Conservation (phyloP, 169 alveolate genomes). For the Blepharisma undulans region DNA sequence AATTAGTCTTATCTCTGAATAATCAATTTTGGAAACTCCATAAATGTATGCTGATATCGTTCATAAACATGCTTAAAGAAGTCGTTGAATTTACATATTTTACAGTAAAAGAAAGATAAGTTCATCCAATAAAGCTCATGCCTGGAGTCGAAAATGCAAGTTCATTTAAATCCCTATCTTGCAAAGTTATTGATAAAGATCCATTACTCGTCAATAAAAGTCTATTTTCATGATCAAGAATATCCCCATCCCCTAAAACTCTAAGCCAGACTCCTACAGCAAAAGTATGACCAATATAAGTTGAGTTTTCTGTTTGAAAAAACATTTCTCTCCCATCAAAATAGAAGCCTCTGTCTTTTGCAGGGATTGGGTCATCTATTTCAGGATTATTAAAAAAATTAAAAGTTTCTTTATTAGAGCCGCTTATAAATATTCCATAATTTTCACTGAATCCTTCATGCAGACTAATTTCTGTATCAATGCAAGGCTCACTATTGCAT, state of each 20-base stretch:
- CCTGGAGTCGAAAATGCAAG: background rate
- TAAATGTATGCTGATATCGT: background rate
- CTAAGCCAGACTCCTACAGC: background rate
- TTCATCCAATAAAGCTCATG: background rate
- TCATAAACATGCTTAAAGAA: background rate
- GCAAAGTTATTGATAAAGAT: background rate
- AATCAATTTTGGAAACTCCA: background rate
- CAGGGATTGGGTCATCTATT: background rate
- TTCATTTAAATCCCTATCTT: background rate
- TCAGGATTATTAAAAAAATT: background rate
- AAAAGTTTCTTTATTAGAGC: background rate
- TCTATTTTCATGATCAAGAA: background rate
- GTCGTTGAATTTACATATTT: background rate
- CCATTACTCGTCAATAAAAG: background rate
- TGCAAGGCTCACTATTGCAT: background rate
- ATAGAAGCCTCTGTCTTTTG: background rate
- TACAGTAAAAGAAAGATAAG: background rate
- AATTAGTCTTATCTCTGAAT: background rate
- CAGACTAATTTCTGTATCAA: background rate
- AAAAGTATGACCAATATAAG: background rate
- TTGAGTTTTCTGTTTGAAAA: background rate
- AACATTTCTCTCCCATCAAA: background rate
- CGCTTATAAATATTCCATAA: background rate
- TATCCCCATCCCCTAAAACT: background rate
- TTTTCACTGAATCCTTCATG: background rate